Evolutionary conservation across 257 asterid species (phyloP), one percentile per base, ranked within the genome.

Genomic region (Echites panduratus): DNA sequence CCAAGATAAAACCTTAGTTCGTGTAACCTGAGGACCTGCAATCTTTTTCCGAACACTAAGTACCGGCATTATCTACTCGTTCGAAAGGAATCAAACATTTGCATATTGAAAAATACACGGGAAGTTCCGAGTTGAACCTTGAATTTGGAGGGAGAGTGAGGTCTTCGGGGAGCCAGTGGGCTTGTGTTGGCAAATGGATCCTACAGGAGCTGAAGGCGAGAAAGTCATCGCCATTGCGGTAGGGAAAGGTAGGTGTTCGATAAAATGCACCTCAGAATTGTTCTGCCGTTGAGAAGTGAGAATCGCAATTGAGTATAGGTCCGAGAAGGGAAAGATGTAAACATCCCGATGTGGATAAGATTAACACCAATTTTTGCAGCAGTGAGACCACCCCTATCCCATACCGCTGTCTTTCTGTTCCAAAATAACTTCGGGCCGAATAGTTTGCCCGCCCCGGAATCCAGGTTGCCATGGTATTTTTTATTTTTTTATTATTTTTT

Each of bases 131-230:
- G 22, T 4, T 35, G 44, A 20, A 70, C 76, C 75, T 26, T 16
- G 57, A 78, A 88, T 87, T 80, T 80, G 83, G 68, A 78, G 11
- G 27, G 85, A 73, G 66, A 80, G 76, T 54, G 88, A 73, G 38
- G 84, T 50, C 67, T 82, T 86, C 63, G 88, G 75, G 79, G 83
- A 58, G 66, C 75, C 63, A 66, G 69, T 73, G 48, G 89, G 77
- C 17, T 89, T 79, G 82, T 62, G 83, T 57, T 71, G 81, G 73
- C 77, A 80, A 43, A 86, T 56, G 77, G 88, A 84, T 67, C 91
- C 88, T 16, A 85, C 52, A 56, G 85, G 85, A 68, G 95, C 72
- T 70, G 87, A 87, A 45, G 95, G 86, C 35, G 96, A 84, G 71
- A 89, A 78, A 26, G 89, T 26, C 71, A 85, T 72, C 73, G 97